Evolutionary conservation across 805 yeast genomes (phyloP).

Genomic region (Candida sonorensis): DNA sequence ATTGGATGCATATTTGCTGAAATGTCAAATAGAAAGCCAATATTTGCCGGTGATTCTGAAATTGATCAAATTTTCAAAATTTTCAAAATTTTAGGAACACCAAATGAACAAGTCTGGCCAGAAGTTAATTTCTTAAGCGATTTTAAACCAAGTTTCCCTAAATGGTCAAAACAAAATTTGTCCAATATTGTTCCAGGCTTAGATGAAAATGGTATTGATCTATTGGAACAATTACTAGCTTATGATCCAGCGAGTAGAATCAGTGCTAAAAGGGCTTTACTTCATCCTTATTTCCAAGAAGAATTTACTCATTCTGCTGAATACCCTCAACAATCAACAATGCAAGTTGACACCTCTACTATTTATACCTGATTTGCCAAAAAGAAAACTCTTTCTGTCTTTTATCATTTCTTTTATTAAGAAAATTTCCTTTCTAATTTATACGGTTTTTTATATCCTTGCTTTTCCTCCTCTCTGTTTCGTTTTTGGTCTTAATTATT

Average conservation of each 20-base stretch:
- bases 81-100: conserved; percentile 89
- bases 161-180: conserved; percentile 73
- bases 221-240: conserved; percentile 69
- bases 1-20: conserved; percentile 97
- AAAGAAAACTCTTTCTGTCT: background rate
- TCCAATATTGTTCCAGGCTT: conserved; percentile 69
- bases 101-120: conserved; percentile 91
- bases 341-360: conserved; percentile 31
- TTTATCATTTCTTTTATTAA: background rate
- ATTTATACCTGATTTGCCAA: conserved; percentile 23
- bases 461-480: too few species aligned
- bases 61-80: conserved; percentile 95
- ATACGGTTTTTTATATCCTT: too few species aligned
- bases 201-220: conserved; percentile 78
- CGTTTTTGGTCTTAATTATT: too few species aligned
- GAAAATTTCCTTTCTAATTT: too few species aligned
- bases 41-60: conserved; percentile 96
- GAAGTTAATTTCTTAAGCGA: conserved; percentile 88
- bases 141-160: conserved; percentile 88
- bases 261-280: conserved; percentile 87
- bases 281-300: conserved; percentile 80
- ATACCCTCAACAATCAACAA: conserved; percentile 28
- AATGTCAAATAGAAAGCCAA: conserved; percentile 91
- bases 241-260: conserved; percentile 93
- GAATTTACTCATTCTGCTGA: conserved; percentile 27